Percentiles rank a stretch among this genome's conserved stretches.
These are phyloP conservation scores for Kodamaea sp. DNA, from an alignment of 1,139 yeast species.

Conservation along the genomic window DNA sequence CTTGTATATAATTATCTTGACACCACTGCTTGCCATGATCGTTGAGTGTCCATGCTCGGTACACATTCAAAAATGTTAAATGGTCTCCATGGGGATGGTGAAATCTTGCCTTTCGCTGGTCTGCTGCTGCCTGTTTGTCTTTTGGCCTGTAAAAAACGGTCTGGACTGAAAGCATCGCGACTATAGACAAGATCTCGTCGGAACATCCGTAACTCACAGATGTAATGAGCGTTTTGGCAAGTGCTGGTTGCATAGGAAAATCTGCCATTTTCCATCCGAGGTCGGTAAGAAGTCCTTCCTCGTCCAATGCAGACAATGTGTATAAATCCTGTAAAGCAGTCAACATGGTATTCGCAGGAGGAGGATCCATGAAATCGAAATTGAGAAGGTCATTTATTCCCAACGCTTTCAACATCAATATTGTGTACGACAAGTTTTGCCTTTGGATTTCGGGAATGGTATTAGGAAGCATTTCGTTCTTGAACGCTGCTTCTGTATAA, in stretches of 20 bases:
- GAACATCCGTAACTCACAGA: constrained; percentile 77
- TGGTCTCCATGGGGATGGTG: constrained; percentile 86
- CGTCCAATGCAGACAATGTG: constrained; percentile 80
- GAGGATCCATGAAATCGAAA: constrained; percentile 96
- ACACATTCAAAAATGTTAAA: constrained; percentile 79
- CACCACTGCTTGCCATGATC: constrained; percentile 77
- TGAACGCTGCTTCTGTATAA: constrained; percentile 68
- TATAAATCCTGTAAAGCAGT: constrained; percentile 83
- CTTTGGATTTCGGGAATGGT: constrained; percentile 93
- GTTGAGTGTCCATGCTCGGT: constrained; percentile 70
- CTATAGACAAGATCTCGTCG: constrained; percentile 79
- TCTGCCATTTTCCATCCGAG: constrained; percentile 86
- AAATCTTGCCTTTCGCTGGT: constrained; percentile 71
- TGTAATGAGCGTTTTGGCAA: constrained; percentile 77
- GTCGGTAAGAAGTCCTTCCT: constrained; percentile 69
- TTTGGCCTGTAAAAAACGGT: constrained; percentile 83
- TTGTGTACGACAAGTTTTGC: constrained; percentile 82
- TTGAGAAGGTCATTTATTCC: constrained; percentile 79
- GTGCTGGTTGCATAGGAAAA: constrained; percentile 93
- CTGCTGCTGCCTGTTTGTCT: constrained; percentile 74
- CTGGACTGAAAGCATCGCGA: constrained; percentile 91
- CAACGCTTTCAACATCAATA: constrained; percentile 91
- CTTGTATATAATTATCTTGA: constrained; percentile 76
- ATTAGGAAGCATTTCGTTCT: constrained; percentile 78
- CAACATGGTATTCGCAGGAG: constrained; percentile 72